Base-by-base conservation (phyloP, 495 filamentous ascomycete genomes). In the Neurospora intermedia region DNA sequence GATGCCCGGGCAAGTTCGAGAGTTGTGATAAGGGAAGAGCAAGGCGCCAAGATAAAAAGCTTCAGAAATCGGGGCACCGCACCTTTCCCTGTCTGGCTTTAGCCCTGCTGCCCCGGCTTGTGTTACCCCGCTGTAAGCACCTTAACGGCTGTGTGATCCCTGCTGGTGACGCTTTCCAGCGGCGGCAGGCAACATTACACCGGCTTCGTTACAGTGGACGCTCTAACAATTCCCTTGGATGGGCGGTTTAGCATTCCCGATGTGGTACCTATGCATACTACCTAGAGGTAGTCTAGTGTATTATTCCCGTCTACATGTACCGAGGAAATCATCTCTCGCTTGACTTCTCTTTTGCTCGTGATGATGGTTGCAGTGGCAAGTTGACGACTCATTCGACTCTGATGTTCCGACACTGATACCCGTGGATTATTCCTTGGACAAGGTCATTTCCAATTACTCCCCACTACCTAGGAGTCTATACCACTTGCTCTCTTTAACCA, bases 101-200 rank as follows among this genome's bases (percentile, higher is more conserved):
- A 73, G 54, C 54, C 54, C 54, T 62, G 13, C 23, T 31, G 6
- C 75, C 69, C 73, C 74, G 75, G 75, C 73, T 73, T 71, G 42
- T 62, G 59, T 69, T 66, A 66, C 73, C 74, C 75, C 75, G 35
- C 75, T 69, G 46, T 43, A 38, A 27, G 54, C 54, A 66, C 54
- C 54, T 66, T 66, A 66, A 66, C 54, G 54, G 54, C 54, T 35
- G 7, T 66, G 23, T 66, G 54, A 66, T 66, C 54, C 54, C 54
- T 66, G 54, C 27, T 18, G 54, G 54, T 35, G 54, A 66, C 54
- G 54, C 54, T 66, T 66, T 66, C 27, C 54, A 66, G 27, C 39
- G 70, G 70, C 43, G 43, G 27, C 43, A 59, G 54, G 54, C 54
- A 66, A 66, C 15, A 66, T 31, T 18, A 66, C 54, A 66, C 13